phyloP scores from a whole-genome alignment of 768 basidiomycete species.

The Imleria badia region DNA sequence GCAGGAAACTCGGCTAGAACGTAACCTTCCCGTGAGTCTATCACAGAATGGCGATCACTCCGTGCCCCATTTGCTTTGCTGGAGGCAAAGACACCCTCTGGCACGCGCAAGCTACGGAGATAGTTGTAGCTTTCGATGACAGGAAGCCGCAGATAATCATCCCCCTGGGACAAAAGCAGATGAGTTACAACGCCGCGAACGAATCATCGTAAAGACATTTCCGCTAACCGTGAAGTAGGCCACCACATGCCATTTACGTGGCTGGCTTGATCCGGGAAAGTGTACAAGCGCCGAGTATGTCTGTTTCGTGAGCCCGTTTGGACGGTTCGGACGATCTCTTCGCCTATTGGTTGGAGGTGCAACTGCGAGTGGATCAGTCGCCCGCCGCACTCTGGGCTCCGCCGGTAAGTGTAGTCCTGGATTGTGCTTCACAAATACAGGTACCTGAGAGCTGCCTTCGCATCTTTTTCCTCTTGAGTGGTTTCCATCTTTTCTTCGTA shows the following conservation, averaged over 20 bases:
- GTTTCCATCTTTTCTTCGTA: constrained; percentile 84
- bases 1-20: constrained; percentile 8
- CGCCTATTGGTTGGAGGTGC: constrained; percentile 63
- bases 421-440: constrained; percentile 11
- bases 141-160: constrained; percentile 68
- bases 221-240: constrained; percentile 72
- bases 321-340: constrained; percentile 76
- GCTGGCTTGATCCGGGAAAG: constrained; percentile 54
- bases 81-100: constrained; percentile 70
- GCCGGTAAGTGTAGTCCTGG: constrained; percentile 6
- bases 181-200: constrained; percentile 4
- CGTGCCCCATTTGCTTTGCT: constrained; percentile 50
- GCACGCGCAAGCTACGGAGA: constrained; percentile 64
- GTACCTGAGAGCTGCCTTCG: constrained; percentile 76
- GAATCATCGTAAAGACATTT: neutral
- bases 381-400: constrained; percentile 49
- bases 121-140: constrained; percentile 75
- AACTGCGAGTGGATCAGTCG: constrained; percentile 58
- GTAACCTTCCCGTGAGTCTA: constrained; percentile 20
- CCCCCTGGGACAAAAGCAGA: constrained; percentile 43
- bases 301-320: constrained; percentile 82
- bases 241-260: constrained; percentile 81
- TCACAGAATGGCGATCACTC: constrained; percentile 21
- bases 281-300: constrained; percentile 79
- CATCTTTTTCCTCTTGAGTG: constrained; percentile 75